Percentiles rank a stretch among this genome's conserved stretches.
These are phyloP conservation scores for Claviceps africana DNA, from an alignment of 2,329 filamentous ascomycete genomes.

Conservation along the genomic window DNA sequence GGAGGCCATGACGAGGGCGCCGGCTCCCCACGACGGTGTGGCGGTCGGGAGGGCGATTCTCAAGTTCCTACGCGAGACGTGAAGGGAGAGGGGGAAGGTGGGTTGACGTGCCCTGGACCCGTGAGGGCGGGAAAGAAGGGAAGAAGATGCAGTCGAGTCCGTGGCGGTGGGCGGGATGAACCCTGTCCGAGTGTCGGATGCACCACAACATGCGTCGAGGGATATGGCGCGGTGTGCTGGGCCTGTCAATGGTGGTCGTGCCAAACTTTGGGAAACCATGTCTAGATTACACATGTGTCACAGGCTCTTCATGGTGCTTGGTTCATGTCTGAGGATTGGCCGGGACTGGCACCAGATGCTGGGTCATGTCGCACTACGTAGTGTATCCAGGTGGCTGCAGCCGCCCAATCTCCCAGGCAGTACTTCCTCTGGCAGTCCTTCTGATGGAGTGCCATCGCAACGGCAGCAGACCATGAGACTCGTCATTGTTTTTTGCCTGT, in stretches of 20 bases:
- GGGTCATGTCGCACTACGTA: no score
- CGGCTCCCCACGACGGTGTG: conserved; percentile 65
- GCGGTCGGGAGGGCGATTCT: conserved; percentile 60
- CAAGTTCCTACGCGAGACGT: conserved; percentile 53
- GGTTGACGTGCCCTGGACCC: neutral
- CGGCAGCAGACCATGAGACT: no score
- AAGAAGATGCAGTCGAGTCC: neutral
- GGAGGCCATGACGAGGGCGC: conserved; percentile 53
- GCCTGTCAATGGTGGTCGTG: neutral
- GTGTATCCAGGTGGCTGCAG: neutral
- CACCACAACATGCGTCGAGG: no score
- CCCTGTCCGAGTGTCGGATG: no score
- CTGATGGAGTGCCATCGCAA: no score
- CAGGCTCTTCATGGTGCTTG: neutral
- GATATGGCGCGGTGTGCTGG: no score
- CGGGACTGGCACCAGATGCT: neutral
- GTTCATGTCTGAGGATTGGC: neutral
- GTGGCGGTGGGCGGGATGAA: neutral
- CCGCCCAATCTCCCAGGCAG: neutral
- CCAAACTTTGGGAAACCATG: neutral
- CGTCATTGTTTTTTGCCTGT: neutral
- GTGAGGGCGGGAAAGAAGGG: neutral
- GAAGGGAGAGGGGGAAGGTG: no score
- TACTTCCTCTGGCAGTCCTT: no score
- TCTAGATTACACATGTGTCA: no score